Evolutionary conservation across 306 rosid genomes (phyloP), one percentile per base, ranked within the genome.

Genomic region (Carpinus fangiana): DNA sequence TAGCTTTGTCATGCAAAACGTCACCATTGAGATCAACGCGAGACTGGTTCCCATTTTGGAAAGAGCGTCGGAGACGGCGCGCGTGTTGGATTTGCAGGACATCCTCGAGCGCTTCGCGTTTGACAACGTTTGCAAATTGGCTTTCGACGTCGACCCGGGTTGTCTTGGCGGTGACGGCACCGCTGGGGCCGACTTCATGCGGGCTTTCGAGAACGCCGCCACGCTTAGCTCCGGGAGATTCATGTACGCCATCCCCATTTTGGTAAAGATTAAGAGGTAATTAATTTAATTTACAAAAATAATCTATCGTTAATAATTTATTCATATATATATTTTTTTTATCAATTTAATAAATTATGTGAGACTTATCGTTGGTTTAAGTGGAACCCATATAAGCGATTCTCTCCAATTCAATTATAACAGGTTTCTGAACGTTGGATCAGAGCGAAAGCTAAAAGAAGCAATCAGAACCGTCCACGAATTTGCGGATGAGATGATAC

Each of bases 111-210:
- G 96, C 0, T 93, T 93, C 46, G 86, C 94, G 0, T 93, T 90
- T n/a, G 96, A 91, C 66, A 93, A 89, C 48, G 67, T 89, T 1
- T 93, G 94, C 68, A 93, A 90, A 46, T 38, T 93, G 45, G 88
- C 94, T 0, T 93, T 93, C 51, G 74, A 82, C 71, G 74, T 89
- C 3, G 97, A 92, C 61, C 90, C 93, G 0, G 79, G 20, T 8
- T 88, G 96, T 68, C 94, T 93, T 20, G 81, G 69, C 16, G 88
- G 81, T 3, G 92, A 84, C 8, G 84, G 80, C 3, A 59, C 83
- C 13, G 9, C 76, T 51, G 87, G 76, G 2, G 79, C 72, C 1
- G 89, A 61, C 17, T 91, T 91, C 87, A 89, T 88, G 98, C 20
- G 11, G 13, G 94, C 96, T 45, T 93, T 93, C 41, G 93, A 93